Percentiles rank a stretch among this genome's conserved stretches.
Conservation (phyloP, 164 flowering plant species). For the Berberis vulgaris region DNA sequence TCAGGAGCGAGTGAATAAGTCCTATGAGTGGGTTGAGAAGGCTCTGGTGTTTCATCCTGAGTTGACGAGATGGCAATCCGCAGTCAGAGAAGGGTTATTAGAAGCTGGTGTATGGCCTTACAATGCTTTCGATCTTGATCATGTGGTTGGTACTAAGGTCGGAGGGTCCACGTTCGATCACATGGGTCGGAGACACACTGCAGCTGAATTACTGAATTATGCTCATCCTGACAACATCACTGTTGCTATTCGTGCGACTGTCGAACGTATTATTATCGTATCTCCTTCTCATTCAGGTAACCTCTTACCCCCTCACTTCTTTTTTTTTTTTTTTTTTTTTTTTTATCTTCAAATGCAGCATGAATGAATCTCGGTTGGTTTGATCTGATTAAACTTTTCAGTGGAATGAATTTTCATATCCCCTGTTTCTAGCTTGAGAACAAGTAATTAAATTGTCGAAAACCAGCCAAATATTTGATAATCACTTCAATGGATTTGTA, state of each 20-base stretch:
- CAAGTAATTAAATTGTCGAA: no score
- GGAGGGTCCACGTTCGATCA: constrained; percentile 74
- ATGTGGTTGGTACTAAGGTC: constrained; percentile 61
- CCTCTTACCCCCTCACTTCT: no score
- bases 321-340: no score
- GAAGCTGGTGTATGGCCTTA: constrained; percentile 63
- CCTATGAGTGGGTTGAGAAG: constrained; percentile 78
- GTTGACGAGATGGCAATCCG: constrained; percentile 65
- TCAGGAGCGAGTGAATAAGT: constrained; percentile 37
- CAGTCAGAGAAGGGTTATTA: constrained; percentile 54
- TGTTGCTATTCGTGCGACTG: constrained; percentile 57
- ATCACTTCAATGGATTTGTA: no score
- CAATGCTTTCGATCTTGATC: constrained; percentile 56
- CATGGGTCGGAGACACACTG: constrained; percentile 50
- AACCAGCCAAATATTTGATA: no score
- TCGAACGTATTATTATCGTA: constrained; percentile 41
- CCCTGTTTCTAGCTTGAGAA: no score
- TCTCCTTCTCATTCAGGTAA: no score
- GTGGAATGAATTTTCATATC: no score
- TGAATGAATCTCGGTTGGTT: no score
- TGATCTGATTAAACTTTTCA: no score
- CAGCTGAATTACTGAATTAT: constrained; percentile 57
- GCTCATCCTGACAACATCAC: constrained; percentile 38
- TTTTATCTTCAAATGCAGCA: no score
- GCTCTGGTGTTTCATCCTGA: constrained; percentile 53